These are phyloP conservation scores for Albatrellus sp. DNA, from an alignment of 1,284 basidiomycete genomes.

Conservation along the genomic window DNA sequence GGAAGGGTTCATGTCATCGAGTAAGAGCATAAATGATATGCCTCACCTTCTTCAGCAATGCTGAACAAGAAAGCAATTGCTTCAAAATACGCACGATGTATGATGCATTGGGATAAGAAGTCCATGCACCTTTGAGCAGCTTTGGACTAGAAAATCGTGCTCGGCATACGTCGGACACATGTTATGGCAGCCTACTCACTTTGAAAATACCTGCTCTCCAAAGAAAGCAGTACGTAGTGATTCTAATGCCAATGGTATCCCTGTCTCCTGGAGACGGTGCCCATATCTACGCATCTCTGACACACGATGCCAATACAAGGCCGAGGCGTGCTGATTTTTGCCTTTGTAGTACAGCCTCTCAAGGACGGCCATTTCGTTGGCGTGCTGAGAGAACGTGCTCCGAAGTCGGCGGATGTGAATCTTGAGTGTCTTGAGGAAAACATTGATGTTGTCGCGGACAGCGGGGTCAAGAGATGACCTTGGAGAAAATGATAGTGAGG, in stretches of 20 bases:
- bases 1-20: slow-evolving; percentile 3
- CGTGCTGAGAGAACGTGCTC: slow-evolving; percentile 26
- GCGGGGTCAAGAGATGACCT: slow-evolving; percentile 24
- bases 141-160: slow-evolving; percentile 25
- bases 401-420: slow-evolving; percentile 37
- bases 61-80: slow-evolving; percentile 21
- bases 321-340: slow-evolving; percentile 64
- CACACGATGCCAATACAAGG: slow-evolving; percentile 61
- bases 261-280: slow-evolving; percentile 30
- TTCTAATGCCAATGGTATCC: slow-evolving; percentile 31
- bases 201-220: slow-evolving; percentile 24
- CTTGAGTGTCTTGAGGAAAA: slow-evolving; percentile 49
- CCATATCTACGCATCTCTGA: slow-evolving; percentile 47
- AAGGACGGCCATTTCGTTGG: slow-evolving; percentile 46
- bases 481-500: slow-evolving; percentile 15
- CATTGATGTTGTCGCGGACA: slow-evolving; percentile 34
- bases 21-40: background rate
- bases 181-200: slow-evolving; percentile 24
- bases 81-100: slow-evolving; percentile 23
- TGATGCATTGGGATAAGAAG: slow-evolving; percentile 31
- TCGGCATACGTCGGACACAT: background rate
- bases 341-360: slow-evolving; percentile 67
- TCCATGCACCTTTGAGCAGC: slow-evolving; percentile 47
- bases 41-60: slow-evolving; percentile 34
- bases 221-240: slow-evolving; percentile 47